Percentiles rank a stretch among this genome's conserved stretches.
Evolutionary conservation across 2,329 filamentous ascomycete species (phyloP).

Genomic region (Didymella sp.): DNA sequence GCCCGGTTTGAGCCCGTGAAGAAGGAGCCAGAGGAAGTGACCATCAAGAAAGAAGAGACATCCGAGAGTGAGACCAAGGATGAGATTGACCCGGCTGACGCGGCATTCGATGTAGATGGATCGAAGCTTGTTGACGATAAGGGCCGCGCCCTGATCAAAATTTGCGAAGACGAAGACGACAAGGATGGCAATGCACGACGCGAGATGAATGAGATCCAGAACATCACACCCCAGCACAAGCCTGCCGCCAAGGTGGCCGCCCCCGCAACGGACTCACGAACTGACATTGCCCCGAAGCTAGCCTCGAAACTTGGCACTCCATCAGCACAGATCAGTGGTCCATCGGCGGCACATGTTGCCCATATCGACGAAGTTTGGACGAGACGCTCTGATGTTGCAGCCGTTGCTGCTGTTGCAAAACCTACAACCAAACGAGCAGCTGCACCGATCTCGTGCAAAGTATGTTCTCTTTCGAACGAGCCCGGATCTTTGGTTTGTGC

Average conservation of each 20-base stretch:
- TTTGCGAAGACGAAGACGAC: conserved; percentile 73
- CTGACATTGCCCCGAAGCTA: background rate
- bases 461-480: conserved; percentile 74
- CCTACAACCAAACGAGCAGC: conserved; percentile 13
- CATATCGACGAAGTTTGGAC: conserved; percentile 32
- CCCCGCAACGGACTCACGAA: too few species aligned
- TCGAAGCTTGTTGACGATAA: conserved; percentile 69
- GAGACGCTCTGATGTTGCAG: conserved; percentile 12
- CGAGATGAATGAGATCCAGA: conserved; percentile 72
- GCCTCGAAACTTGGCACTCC: background rate
- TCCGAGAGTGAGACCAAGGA: conserved; percentile 48
- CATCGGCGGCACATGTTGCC: conserved; percentile 15
- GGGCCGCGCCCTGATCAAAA: conserved; percentile 70
- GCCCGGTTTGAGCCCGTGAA: conserved; percentile 69
- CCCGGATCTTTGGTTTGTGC: conserved; percentile 64
- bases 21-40: conserved; percentile 50
- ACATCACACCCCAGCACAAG: conserved; percentile 42
- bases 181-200: conserved; percentile 50
- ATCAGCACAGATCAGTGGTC: background rate
- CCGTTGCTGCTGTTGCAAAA: background rate
- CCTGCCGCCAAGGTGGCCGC: background rate
- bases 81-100: conserved; percentile 51
- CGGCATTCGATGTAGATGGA: conserved; percentile 70
- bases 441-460: conserved; percentile 54
- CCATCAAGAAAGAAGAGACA: conserved; percentile 46